Conservation (phyloP, 1,284 basidiomycete species). For the Abortiporus biennis region DNA sequence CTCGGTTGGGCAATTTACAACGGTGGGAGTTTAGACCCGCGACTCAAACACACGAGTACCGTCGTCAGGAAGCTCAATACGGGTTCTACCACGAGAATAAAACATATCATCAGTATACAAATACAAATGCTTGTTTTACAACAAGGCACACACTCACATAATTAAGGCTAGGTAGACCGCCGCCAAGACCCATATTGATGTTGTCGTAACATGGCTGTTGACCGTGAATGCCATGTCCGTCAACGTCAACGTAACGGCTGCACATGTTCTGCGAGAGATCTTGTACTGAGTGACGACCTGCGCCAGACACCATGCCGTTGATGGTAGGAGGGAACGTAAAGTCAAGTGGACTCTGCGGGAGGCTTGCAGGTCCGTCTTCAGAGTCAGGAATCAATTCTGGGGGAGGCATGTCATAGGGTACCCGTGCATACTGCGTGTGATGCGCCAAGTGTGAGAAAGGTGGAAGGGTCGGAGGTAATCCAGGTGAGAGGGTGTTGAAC, state of each 20-base stretch:
- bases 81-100: too few relatives aligned
- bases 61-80: too few relatives aligned
- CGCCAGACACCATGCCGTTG: conserved; percentile 3
- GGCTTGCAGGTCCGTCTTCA: conserved; percentile 24
- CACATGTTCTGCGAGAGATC: background rate
- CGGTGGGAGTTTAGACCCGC: too few relatives aligned
- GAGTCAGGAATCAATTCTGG: conserved; percentile 21
- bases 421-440: background rate
- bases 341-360: conserved; percentile 25
- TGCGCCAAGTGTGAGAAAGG: conserved; percentile 9
- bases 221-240: background rate
- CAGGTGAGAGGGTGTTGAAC: background rate
- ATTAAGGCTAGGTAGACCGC: too few relatives aligned
- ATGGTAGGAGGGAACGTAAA: conserved; percentile 13
- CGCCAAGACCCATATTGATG: too few relatives aligned
- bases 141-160: too few relatives aligned
- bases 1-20: too few relatives aligned
- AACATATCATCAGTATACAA: too few relatives aligned
- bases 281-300: background rate
- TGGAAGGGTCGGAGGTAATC: conserved; percentile 2
- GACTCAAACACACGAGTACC: too few relatives aligned
- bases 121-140: too few relatives aligned
- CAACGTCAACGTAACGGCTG: background rate
- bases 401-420: conserved; percentile 2
- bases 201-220: background rate